Conservation (phyloP, 768 basidiomycete genomes). For the Artomyces pyxidatus region DNA sequence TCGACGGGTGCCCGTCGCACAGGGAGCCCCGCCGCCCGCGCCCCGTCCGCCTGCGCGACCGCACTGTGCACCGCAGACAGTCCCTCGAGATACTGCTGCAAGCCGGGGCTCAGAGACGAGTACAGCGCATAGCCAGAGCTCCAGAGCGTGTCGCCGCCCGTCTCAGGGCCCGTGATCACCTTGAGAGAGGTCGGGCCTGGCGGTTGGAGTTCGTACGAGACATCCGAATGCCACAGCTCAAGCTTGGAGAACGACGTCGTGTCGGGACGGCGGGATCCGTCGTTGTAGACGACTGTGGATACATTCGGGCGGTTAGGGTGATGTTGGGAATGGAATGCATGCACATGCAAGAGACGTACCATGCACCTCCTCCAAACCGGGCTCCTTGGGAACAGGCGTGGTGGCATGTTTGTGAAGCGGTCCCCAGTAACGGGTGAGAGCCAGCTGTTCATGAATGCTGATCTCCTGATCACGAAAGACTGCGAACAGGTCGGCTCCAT, state of each 20-base stretch:
- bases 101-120: constrained; percentile 66
- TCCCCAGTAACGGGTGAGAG: constrained; percentile 65
- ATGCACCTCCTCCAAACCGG: constrained; percentile 71
- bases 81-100: constrained; percentile 72
- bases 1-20: constrained; percentile 66
- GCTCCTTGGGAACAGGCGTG: constrained; percentile 62
- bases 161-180: constrained; percentile 58
- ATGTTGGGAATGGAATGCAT: not conserved
- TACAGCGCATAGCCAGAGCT: constrained; percentile 80
- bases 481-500: no score
- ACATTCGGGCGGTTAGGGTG: constrained; percentile 1
- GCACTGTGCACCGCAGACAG: constrained; percentile 69
- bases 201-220: constrained; percentile 56
- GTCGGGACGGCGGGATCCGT: constrained; percentile 55
- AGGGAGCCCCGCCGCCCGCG: constrained; percentile 58
- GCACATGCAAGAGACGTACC: constrained; percentile 29
- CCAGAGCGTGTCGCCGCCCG: constrained; percentile 67
- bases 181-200: constrained; percentile 74
- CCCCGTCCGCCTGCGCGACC: constrained; percentile 69
- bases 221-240: constrained; percentile 81
- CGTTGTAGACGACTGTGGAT: constrained; percentile 59
- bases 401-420: constrained; percentile 80
- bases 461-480: constrained; percentile 75
- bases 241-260: constrained; percentile 57
- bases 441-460: constrained; percentile 58